Percentiles rank a stretch among this genome's conserved stretches.
Conservation (phyloP, 305 asterid species). For the Fraxinus sp. region DNA sequence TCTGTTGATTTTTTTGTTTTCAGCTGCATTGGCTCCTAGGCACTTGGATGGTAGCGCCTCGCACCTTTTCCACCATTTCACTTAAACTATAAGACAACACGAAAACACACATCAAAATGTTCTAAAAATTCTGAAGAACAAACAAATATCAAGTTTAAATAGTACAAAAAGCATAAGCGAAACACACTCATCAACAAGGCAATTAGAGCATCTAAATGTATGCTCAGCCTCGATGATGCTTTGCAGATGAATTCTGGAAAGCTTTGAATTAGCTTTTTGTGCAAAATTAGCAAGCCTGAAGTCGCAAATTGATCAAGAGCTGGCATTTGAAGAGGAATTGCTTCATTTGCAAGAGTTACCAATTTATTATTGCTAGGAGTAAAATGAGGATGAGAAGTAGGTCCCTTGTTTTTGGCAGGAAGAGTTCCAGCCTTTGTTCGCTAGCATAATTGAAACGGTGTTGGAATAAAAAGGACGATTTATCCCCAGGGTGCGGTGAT, state of each 20-base stretch:
- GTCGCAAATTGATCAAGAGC: not conserved
- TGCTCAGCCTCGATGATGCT: conserved; percentile 8
- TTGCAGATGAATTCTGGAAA: not conserved
- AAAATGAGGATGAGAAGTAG: not conserved
- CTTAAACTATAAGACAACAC: no score
- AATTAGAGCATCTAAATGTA: not conserved
- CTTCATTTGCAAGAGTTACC: not conserved
- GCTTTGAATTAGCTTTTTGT: not conserved
- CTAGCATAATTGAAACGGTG: not conserved
- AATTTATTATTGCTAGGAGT: not conserved
- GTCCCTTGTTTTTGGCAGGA: not conserved
- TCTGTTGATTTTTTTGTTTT: no score
- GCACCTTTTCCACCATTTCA: no score
- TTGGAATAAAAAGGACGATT: not conserved
- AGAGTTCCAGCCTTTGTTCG: not conserved
- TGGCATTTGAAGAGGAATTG: not conserved
- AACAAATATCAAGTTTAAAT: no score
- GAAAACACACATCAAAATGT: no score
- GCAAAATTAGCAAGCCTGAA: not conserved
- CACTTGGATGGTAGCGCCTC: no score
- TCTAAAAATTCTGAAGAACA: no score
- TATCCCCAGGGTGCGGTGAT: not conserved
- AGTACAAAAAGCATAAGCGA: no score
- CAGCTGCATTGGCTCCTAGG: no score
- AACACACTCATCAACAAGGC: no score